Base-by-base conservation (phyloP, 345 rosid species). In the Populus tremula region DNA sequence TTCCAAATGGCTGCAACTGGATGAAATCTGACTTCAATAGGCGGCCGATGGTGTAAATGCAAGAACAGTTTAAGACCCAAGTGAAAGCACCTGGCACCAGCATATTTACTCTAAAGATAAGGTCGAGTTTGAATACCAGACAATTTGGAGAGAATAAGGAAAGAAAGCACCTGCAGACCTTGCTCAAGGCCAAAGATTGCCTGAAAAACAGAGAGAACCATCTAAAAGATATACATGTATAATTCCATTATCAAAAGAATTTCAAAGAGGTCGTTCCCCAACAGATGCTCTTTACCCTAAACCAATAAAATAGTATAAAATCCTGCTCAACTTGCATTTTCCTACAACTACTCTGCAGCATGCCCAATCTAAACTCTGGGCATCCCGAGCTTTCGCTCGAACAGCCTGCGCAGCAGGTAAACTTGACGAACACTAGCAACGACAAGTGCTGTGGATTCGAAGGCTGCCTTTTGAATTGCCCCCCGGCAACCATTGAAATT, bases 391-490 rank as follows among this genome's bases (percentile, higher is more conserved):
- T 91, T 91, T 50, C 89, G 83, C 39, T 92, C 93, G 72, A 90
- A 91, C 43, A 91, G 82, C 72, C 85, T 90, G 1, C 87, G 90
- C 21, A 90, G 90, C 45, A 92, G 92, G 88, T 87, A 87, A 70
- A 90, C 90, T 85, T 92, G 96, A 36, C 89, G 86, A 67, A 87
- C 71, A 36, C 91, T 89, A 7, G 87, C 92, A 38, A 88, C 89
- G 3, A 91, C 62, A 1, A 91, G 90, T 18, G 92, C 93, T 29
- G 85, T 80, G 5, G 96, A 91, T 82, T 91, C 93, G 11, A 79
- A 85, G 16, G 89, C 49, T 56, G 93, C 96, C 85, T 90, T 91
- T 76, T 91, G 89, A 39, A 90, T 64, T 29, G 96, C 89, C 84
- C 91, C 87, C 21, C 56, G 56, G 65, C 50, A 74, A 76, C 8